Conservation (phyloP, 192 early-diverging fungal species). For the Coemansia sp. region DNA sequence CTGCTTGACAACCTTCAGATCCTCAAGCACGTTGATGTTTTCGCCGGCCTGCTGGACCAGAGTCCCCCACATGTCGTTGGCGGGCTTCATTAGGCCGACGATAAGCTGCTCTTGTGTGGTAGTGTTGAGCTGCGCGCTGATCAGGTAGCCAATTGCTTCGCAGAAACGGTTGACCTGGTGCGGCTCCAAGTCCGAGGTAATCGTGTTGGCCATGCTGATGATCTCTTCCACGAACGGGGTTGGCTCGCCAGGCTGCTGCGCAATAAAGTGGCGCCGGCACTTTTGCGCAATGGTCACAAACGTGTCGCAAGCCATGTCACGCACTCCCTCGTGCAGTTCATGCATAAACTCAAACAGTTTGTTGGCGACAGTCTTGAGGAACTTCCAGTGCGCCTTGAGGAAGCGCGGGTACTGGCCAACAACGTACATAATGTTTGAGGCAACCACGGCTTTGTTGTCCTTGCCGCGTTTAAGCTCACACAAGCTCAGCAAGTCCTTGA, state of each 20-base stretch:
- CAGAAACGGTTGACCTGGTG: slow-evolving; percentile 98
- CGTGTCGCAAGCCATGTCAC: slow-evolving; percentile 99
- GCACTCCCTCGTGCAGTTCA: slow-evolving; percentile 98
- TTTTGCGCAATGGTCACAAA: slow-evolving; percentile 99
- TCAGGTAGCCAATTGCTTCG: slow-evolving; percentile 97
- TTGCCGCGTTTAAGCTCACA: slow-evolving; percentile 97
- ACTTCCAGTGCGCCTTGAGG: slow-evolving; percentile 99
- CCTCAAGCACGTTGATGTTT: slow-evolving; percentile 70
- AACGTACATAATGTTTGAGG: slow-evolving; percentile 99
- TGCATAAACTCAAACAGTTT: slow-evolving; percentile 99
- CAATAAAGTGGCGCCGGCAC: slow-evolving; percentile 93
- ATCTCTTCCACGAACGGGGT: slow-evolving; percentile 98
- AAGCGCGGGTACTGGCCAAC: slow-evolving; percentile 99
- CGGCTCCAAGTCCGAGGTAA: slow-evolving; percentile 86
- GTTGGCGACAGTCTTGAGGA: slow-evolving; percentile 99
- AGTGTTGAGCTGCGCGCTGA: slow-evolving; percentile 85
- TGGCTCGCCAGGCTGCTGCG: slow-evolving; percentile 85
- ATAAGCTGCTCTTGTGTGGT: slow-evolving; percentile 79
- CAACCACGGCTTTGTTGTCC: slow-evolving; percentile 99
- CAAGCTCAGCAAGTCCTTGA: slow-evolving; percentile 95
- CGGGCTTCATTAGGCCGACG: slow-evolving; percentile 79
- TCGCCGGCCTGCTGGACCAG: slow-evolving; percentile 75
- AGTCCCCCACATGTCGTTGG: slow-evolving; percentile 85
- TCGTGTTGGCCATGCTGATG: slow-evolving; percentile 68
- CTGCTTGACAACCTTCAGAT: slow-evolving; percentile 79